Percentiles rank a stretch among this genome's conserved stretches.
Evolutionary conservation across 805 yeast genomes (phyloP).

Genomic region (Candida chilensis): DNA sequence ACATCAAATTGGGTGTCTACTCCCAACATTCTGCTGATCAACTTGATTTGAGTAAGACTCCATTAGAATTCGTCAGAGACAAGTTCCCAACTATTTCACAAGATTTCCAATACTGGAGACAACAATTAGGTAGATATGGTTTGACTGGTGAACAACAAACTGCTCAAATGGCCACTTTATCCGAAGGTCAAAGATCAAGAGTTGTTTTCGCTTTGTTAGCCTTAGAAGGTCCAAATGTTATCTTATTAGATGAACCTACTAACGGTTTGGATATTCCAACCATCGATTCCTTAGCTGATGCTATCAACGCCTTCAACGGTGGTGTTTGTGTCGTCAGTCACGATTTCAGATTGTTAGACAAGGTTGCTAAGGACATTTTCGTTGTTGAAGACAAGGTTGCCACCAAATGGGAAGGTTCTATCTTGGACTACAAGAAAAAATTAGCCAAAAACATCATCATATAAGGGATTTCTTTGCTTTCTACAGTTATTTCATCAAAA

Average conservation of each 20-base stretch:
- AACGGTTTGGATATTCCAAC: conserved; percentile 98
- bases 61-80: conserved; percentile 95
- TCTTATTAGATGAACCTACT: conserved; percentile 97
- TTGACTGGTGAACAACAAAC: conserved; percentile 99
- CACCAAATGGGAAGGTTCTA: conserved; percentile 92
- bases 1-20: conserved; percentile 95
- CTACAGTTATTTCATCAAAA: no score
- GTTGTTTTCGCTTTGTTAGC: conserved; percentile 97
- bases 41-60: conserved; percentile 89
- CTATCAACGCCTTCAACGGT: conserved; percentile 90
- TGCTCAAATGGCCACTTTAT: conserved; percentile 94
- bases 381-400: conserved; percentile 95
- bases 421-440: conserved; percentile 86
- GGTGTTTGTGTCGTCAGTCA: conserved; percentile 98
- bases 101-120: conserved; percentile 98
- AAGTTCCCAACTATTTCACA: conserved; percentile 85
- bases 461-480: conserved; percentile 14
- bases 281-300: conserved; percentile 95
- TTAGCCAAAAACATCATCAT: conserved; percentile 87
- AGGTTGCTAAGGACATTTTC: conserved; percentile 93
- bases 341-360: conserved; percentile 96
- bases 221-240: conserved; percentile 88
- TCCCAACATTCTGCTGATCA: conserved; percentile 99
- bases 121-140: conserved; percentile 96
- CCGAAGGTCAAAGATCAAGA: conserved; percentile 99